Evolutionary conservation across 192 early-diverging fungal species (phyloP).

Genomic region (Entophlyctis luteolus): DNA sequence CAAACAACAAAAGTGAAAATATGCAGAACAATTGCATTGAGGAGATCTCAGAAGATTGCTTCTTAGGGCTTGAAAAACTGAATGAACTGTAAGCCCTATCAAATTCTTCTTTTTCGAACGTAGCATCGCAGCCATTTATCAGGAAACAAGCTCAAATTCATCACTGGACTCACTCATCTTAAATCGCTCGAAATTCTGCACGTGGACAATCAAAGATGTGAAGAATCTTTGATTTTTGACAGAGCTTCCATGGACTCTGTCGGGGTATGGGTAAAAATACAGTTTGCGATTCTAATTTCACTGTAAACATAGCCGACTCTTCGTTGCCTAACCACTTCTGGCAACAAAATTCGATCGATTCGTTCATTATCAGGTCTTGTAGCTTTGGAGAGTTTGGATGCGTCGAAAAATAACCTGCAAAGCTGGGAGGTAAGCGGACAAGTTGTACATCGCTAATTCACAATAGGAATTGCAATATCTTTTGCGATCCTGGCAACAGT

Average conservation of each 20-base stretch:
- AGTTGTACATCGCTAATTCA: no score
- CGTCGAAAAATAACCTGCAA: constrained; percentile 32
- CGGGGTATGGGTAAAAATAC: constrained; percentile 27
- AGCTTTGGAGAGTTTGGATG: constrained; percentile 35
- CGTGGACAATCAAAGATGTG: constrained; percentile 43
- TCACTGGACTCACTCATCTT: constrained; percentile 31
- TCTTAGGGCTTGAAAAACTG: constrained; percentile 28
- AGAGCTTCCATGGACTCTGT: constrained; percentile 29
- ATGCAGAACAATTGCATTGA: constrained; percentile 49
- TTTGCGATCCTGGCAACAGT: constrained; percentile 10
- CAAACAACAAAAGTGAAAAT: no score
- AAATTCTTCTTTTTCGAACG: neutral
- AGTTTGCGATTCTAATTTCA: constrained; percentile 1
- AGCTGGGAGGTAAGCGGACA: constrained; percentile 34
- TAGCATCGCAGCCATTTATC: constrained; percentile 35
- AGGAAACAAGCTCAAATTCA: constrained; percentile 38
- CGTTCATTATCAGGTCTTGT: constrained; percentile 16
- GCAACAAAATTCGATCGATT: constrained; percentile 32
- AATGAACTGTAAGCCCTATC: constrained; percentile 32
- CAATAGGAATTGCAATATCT: constrained; percentile 31
- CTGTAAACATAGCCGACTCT: constrained; percentile 19
- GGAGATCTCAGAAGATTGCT: constrained; percentile 41
- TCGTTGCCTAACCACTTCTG: constrained; percentile 20
- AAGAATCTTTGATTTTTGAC: constrained; percentile 33
- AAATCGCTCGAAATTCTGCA: constrained; percentile 44